These are phyloP conservation scores for Boletus smithii DNA, from an alignment of 1,284 basidiomycete species.

Conservation along the genomic window DNA sequence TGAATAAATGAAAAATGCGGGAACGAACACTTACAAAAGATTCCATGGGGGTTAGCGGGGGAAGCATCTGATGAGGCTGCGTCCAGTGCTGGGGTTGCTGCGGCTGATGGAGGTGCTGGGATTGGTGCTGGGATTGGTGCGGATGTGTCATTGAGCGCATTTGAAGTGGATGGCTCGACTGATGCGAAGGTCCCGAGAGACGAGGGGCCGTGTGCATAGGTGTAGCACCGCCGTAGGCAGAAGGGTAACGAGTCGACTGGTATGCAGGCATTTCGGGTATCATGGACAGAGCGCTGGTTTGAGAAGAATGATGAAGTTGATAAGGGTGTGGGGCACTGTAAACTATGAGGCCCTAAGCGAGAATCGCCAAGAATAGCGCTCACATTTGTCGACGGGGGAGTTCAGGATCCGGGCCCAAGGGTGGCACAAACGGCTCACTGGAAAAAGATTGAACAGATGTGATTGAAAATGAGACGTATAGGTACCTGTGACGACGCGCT, in stretches of 20 bases:
- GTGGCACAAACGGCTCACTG: slow-evolving; percentile 35
- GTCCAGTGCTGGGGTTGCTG: slow-evolving; percentile 45
- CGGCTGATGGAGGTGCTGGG: slow-evolving; percentile 36
- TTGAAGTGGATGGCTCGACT: slow-evolving; percentile 36
- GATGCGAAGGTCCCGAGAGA: slow-evolving; percentile 39
- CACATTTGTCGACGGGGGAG: slow-evolving; percentile 48
- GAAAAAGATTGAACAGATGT: not conserved
- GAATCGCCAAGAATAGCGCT: slow-evolving; percentile 21
- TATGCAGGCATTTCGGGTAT: slow-evolving; percentile 59
- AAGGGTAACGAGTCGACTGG: slow-evolving; percentile 48
- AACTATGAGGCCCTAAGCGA: slow-evolving; percentile 16
- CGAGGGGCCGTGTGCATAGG: slow-evolving; percentile 27
- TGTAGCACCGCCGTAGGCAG: slow-evolving; percentile 34
- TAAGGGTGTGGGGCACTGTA: slow-evolving; percentile 32
- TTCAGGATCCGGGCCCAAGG: slow-evolving; percentile 43
- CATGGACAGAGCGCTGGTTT: slow-evolving; percentile 46
- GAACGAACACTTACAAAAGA: slow-evolving; percentile 50
- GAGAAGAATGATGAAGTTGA: slow-evolving; percentile 38
- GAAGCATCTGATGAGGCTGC: slow-evolving; percentile 30
- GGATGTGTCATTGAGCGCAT: slow-evolving; percentile 43
- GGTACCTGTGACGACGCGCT: slow-evolving; percentile 54
- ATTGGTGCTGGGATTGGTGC: slow-evolving; percentile 28
- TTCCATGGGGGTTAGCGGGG: slow-evolving; percentile 50
- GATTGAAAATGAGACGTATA: slow-evolving; percentile 1
- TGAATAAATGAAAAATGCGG: not conserved